Conservation (phyloP, 164 flowering plant species). For the Brasenia schreberi region DNA sequence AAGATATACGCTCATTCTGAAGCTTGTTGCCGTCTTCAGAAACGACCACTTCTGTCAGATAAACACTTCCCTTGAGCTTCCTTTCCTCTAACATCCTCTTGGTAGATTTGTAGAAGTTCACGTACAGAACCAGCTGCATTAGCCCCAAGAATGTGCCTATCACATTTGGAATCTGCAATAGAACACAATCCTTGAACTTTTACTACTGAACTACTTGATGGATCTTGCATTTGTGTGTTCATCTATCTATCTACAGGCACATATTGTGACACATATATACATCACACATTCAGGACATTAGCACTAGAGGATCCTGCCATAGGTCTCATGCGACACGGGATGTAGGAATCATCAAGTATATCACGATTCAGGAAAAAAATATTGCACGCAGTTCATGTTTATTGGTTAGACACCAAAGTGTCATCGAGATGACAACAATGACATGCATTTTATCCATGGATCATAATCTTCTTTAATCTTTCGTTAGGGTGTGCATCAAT, state of each 20-base stretch:
- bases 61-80: slow-evolving; percentile 18
- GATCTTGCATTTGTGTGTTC: neutral
- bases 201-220: neutral
- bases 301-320: neutral
- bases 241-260: neutral
- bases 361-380: no score
- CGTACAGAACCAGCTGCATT: slow-evolving; percentile 58
- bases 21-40: slow-evolving; percentile 12
- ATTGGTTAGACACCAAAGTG: no score
- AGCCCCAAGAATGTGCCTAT: slow-evolving; percentile 39
- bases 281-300: neutral
- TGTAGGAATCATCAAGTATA: no score
- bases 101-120: slow-evolving; percentile 60
- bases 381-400: no score
- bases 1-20: neutral
- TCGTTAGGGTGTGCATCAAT: no score
- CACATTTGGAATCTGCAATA: slow-evolving; percentile 52
- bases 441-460: no score
- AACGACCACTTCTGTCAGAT: slow-evolving; percentile 28
- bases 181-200: neutral
- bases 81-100: slow-evolving; percentile 37
- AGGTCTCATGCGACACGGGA: neutral
- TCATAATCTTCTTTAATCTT: no score
- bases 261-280: neutral
- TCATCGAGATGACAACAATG: no score